Evolutionary conservation across 441 rosid genomes (phyloP).

Genomic region (Adansonia rubrostipa): DNA sequence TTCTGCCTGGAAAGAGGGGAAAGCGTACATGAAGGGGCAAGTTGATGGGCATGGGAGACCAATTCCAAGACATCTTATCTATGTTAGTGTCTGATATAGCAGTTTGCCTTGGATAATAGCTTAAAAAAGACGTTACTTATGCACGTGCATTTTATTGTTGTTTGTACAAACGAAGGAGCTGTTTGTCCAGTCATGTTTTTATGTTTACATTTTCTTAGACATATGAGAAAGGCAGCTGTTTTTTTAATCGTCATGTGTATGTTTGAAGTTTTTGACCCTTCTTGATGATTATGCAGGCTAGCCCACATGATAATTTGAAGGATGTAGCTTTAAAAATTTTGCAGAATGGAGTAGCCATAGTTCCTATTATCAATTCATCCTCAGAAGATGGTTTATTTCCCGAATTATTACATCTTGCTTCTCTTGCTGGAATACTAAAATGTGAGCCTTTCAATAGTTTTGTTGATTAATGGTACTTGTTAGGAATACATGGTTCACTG

Average conservation of each 20-base stretch:
- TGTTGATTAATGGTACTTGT: conserved; percentile 36
- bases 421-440: conserved; percentile 71
- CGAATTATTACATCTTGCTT: conserved; percentile 70
- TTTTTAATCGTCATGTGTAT: background rate
- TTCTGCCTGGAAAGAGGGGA: conserved; percentile 82
- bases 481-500: conserved; percentile 34
- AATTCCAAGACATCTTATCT: conserved; percentile 55
- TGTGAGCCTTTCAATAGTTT: conserved; percentile 40
- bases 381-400: conserved; percentile 66
- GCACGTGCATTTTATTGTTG: background rate
- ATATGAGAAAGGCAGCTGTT: conserved; percentile 6
- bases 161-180: background rate
- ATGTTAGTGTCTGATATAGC: conserved; percentile 46
- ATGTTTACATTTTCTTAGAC: background rate
- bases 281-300: conserved; percentile 52
- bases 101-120: background rate
- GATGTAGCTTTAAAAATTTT: conserved; percentile 72
- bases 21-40: conserved; percentile 62
- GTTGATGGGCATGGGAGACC: conserved; percentile 66
- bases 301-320: conserved; percentile 69
- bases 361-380: conserved; percentile 68
- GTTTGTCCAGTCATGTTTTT: background rate
- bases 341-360: conserved; percentile 67
- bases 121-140: background rate
- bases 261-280: conserved; percentile 13